These are phyloP conservation scores for Morella rubra DNA, from an alignment of 306 rosid species.

Conservation along the genomic window DNA sequence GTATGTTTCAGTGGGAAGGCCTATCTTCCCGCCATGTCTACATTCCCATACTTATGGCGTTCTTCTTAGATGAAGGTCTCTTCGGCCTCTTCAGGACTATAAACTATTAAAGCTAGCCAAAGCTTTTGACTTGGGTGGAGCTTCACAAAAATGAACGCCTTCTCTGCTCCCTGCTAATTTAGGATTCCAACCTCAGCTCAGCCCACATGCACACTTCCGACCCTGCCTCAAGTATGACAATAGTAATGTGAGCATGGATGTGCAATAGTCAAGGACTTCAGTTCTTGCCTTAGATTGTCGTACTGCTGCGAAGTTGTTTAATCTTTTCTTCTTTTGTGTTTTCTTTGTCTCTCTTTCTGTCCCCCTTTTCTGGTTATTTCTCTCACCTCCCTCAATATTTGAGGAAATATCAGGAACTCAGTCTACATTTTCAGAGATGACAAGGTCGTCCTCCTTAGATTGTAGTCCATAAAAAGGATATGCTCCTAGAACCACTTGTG, in stretches of 20 bases:
- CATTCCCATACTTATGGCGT: background rate
- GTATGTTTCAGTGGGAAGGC: background rate
- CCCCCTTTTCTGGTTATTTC: too few relatives aligned
- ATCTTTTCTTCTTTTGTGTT: background rate
- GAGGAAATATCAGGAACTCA: background rate
- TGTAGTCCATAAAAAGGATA: background rate
- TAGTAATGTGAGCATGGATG: background rate
- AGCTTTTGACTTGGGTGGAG: background rate
- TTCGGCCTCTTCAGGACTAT: background rate
- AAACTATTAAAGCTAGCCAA: background rate
- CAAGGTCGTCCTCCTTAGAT: background rate
- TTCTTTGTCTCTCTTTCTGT: background rate
- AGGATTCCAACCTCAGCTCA: background rate
- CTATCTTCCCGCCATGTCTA: background rate
- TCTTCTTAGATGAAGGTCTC: background rate
- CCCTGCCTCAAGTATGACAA: background rate
- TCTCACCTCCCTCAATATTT: background rate
- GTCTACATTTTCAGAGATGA: too few relatives aligned
- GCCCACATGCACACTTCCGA: background rate
- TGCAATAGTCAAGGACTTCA: background rate
- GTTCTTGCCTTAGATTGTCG: background rate
- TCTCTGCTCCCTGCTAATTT: background rate
- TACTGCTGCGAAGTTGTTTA: background rate
- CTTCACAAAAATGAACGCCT: background rate
- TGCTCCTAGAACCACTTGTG: background rate